Conservation (phyloP, 768 basidiomycete genomes). For the Lepiota venenata region DNA sequence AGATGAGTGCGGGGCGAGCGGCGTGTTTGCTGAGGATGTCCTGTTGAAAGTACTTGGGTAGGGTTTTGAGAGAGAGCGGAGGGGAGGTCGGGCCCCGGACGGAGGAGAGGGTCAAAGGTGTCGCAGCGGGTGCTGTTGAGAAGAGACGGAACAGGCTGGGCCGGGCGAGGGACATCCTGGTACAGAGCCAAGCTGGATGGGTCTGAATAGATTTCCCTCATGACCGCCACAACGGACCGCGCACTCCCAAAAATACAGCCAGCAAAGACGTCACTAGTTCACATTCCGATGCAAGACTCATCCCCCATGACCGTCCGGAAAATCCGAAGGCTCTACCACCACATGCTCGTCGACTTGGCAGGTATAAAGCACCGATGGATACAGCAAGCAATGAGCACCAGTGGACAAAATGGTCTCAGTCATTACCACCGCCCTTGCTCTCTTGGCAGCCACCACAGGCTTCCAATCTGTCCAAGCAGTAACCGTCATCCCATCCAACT, state of each 20-base stretch:
- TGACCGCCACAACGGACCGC: background rate
- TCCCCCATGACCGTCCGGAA: slow-evolving; percentile 7
- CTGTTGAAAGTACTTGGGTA: slow-evolving; percentile 57
- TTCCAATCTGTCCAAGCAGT: slow-evolving; percentile 19
- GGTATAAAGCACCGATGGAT: background rate
- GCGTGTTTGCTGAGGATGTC: slow-evolving; percentile 50
- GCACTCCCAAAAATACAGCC: background rate
- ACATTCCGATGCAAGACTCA: background rate
- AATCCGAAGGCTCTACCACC: slow-evolving; percentile 5
- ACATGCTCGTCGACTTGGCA: background rate
- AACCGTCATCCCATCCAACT: slow-evolving; percentile 37
- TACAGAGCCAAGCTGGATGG: background rate
- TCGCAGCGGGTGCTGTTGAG: background rate
- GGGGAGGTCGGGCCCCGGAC: slow-evolving; percentile 57
- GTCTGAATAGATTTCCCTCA: background rate
- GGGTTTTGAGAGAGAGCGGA: slow-evolving; percentile 51
- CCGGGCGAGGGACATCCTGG: slow-evolving; percentile 9
- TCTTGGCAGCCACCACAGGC: slow-evolving; percentile 13
- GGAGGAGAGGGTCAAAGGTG: slow-evolving; percentile 39
- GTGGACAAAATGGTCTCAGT: background rate
- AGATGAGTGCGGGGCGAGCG: slow-evolving; percentile 60
- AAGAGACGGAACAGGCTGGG: slow-evolving; percentile 7
- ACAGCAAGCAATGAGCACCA: background rate
- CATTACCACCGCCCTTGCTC: slow-evolving; percentile 6
- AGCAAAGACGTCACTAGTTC: background rate